phyloP scores from a whole-genome alignment of 2,329 filamentous ascomycete species.

The Ophiostoma piceae region DNA sequence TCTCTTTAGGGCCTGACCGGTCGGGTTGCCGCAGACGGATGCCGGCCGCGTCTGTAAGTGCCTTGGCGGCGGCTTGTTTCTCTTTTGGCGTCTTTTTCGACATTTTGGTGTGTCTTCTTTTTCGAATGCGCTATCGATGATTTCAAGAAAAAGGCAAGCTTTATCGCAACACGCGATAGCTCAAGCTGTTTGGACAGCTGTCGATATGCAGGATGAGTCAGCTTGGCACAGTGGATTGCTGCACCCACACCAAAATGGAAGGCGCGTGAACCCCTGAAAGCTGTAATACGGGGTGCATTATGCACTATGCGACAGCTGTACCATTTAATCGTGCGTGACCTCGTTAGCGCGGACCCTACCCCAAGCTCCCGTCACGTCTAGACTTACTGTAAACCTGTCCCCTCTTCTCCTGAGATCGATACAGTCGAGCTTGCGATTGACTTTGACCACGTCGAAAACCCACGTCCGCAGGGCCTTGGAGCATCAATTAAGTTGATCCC shows the following conservation, averaged over 20 bases:
- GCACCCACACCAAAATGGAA: constrained; percentile 18
- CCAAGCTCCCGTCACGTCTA: not conserved
- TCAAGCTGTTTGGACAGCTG: not conserved
- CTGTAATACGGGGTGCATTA: constrained; percentile 12
- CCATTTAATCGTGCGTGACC: constrained; percentile 12
- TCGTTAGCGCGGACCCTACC: not conserved
- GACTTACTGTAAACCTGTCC: not conserved
- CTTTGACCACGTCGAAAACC: not conserved
- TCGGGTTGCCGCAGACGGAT: constrained; percentile 66
- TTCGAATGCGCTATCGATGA: not conserved
- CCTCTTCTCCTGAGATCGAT: not conserved
- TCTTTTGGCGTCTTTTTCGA: constrained; percentile 17
- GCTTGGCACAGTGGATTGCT: constrained; percentile 1
- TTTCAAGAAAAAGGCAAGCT: not conserved
- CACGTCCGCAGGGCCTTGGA: not conserved
- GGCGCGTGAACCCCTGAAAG: constrained; percentile 15
- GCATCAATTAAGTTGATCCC: not conserved
- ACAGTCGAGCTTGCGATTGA: not conserved
- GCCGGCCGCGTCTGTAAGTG: constrained; percentile 43
- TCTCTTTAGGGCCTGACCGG: constrained; percentile 53
- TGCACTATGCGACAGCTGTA: constrained; percentile 11
- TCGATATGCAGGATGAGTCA: constrained; percentile 1
- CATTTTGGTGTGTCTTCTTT: constrained; percentile 17
- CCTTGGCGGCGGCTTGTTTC: constrained; percentile 41
- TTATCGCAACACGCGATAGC: not conserved